Evolutionary conservation across 306 rosid genomes (phyloP).

Genomic region (Mimosa pudica): DNA sequence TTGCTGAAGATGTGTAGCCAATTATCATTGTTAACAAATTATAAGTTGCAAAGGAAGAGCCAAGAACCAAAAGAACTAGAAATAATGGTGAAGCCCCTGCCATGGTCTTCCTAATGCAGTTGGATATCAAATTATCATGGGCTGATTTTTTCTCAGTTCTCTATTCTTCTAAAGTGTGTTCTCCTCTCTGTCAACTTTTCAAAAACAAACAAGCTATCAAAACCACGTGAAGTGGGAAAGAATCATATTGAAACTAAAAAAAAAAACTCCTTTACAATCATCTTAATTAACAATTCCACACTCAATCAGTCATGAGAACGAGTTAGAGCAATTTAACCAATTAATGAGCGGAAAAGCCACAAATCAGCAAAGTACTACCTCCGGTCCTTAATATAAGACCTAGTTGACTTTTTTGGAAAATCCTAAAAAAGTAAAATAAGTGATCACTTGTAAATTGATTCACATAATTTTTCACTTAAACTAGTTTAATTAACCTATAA

Average conservation of each 20-base stretch:
- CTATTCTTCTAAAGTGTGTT: slow-evolving; percentile 26
- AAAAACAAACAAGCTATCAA: slow-evolving; percentile 28
- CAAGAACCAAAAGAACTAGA: slow-evolving; percentile 66
- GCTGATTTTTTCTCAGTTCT: slow-evolving; percentile 36
- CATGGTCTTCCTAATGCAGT: slow-evolving; percentile 58
- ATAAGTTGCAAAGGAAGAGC: slow-evolving; percentile 77
- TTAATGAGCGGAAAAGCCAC: not conserved
- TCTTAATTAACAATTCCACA: slow-evolving; percentile 31
- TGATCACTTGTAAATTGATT: too few species aligned
- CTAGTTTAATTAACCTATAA: too few species aligned
- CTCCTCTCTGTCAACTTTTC: slow-evolving; percentile 34
- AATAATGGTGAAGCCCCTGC: slow-evolving; percentile 69
- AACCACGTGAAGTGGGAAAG: not conserved
- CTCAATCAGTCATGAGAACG: not conserved
- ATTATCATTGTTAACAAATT: slow-evolving; percentile 67
- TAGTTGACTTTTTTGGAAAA: too few species aligned
- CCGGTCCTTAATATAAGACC: too few species aligned
- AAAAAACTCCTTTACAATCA: not conserved
- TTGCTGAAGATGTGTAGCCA: slow-evolving; percentile 57
- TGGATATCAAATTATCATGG: slow-evolving; percentile 45
- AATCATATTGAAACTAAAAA: slow-evolving; percentile 15
- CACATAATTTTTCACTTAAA: too few species aligned
- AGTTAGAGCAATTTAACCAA: slow-evolving; percentile 17
- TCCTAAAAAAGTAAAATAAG: too few species aligned
- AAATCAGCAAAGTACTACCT: not conserved